Evolutionary conservation across 23 red algal species (phyloP).

Genomic region (Gracilariopsis chorda): DNA sequence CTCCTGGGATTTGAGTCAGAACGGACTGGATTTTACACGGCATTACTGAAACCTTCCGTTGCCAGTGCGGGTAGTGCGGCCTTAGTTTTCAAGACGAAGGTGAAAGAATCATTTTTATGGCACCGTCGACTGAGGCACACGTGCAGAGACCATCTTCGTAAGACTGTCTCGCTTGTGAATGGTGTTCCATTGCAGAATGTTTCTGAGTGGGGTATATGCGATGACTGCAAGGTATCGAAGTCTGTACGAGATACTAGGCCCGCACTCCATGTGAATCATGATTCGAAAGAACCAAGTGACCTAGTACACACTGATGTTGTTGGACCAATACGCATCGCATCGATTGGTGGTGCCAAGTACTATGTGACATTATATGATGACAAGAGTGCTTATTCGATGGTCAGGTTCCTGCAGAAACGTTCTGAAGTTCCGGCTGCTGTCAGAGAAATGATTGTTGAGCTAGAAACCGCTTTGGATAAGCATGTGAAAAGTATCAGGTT

Average conservation of each 20-base stretch:
- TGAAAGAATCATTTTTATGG: background rate
- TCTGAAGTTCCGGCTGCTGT: no score
- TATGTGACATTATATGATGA: no score
- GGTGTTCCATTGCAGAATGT: background rate
- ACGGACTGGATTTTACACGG: background rate
- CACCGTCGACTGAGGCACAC: background rate
- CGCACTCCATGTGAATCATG: background rate
- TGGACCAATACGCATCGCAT: no score
- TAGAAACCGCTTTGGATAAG: no score
- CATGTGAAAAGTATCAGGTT: no score
- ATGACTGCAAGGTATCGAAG: background rate
- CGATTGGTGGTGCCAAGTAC: no score
- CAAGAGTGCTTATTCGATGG: no score
- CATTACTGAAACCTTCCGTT: background rate
- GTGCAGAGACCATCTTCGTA: background rate
- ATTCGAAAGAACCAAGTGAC: no score
- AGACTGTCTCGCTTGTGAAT: background rate
- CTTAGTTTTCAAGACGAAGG: background rate
- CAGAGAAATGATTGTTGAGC: no score
- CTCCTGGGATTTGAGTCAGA: background rate
- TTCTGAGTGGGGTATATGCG: background rate
- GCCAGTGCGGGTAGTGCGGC: background rate
- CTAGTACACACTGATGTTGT: no score
- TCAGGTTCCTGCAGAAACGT: no score
- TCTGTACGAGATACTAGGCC: background rate